phyloP scores from a whole-genome alignment of 177 flowering plant genomes.

The Vitis hybrid region DNA sequence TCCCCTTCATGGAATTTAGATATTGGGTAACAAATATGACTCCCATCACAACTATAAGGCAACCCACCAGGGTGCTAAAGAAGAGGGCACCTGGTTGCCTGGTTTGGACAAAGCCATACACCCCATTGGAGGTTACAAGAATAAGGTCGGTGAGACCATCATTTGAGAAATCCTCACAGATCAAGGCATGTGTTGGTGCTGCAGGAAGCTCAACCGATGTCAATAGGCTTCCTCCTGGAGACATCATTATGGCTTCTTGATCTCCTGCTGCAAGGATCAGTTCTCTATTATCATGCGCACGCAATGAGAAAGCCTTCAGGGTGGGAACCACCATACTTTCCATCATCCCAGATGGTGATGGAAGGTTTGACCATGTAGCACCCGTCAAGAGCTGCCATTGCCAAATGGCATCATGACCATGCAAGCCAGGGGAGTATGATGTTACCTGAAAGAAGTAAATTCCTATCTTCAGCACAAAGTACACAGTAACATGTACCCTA shows the following conservation, averaged over 20 bases:
- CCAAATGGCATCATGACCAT: slow-evolving; percentile 92
- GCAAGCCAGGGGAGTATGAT: slow-evolving; percentile 84
- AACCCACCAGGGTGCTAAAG: slow-evolving; percentile 96
- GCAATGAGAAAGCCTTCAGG: slow-evolving; percentile 60
- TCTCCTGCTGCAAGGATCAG: slow-evolving; percentile 92
- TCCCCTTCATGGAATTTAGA: slow-evolving; percentile 73
- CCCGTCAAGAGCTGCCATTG: slow-evolving; percentile 90
- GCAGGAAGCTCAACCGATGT: slow-evolving; percentile 78
- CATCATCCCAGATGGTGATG: slow-evolving; percentile 85
- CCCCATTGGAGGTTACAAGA: slow-evolving; percentile 75
- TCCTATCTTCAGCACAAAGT: background rate
- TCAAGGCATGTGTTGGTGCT: slow-evolving; percentile 80
- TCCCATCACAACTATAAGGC: slow-evolving; percentile 93
- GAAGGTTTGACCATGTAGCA: slow-evolving; percentile 95
- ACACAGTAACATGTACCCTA: background rate
- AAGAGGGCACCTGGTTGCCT: slow-evolving; percentile 98
- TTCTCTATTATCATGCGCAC: slow-evolving; percentile 59
- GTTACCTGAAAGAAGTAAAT: slow-evolving; percentile 59
- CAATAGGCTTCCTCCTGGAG: slow-evolving; percentile 79
- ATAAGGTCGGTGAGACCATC: slow-evolving; percentile 93
- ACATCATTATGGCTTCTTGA: slow-evolving; percentile 80
- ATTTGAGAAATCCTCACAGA: slow-evolving; percentile 78
- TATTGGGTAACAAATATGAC: slow-evolving; percentile 84
- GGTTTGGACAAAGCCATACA: slow-evolving; percentile 94
- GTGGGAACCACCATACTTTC: slow-evolving; percentile 86